Conservation (phyloP, 371 early-diverging fungal genomes). For the Mortierella sp. region DNA sequence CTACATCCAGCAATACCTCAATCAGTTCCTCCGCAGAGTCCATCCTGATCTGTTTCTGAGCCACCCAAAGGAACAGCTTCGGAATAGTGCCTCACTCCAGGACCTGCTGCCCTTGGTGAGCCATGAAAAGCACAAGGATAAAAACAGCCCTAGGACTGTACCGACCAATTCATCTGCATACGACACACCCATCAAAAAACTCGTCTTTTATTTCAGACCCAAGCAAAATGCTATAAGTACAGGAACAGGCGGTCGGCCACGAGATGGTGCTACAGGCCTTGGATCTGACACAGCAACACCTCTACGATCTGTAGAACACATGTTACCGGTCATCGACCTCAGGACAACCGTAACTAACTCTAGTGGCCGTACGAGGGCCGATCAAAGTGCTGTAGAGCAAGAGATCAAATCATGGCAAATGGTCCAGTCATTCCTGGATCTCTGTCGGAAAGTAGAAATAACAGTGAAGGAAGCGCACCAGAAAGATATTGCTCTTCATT, state of each 20-base stretch:
- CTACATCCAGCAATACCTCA: conserved; percentile 46
- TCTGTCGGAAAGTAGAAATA: conserved; percentile 48
- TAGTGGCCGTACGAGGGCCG: background rate
- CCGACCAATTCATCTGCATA: background rate
- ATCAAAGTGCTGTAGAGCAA: conserved; percentile 19
- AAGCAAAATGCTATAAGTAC: conserved; percentile 7
- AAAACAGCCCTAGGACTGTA: background rate
- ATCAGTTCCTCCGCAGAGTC: conserved; percentile 37
- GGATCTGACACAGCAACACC: background rate
- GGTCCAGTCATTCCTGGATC: conserved; percentile 49
- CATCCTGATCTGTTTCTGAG: conserved; percentile 53
- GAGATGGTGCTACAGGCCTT: no score
- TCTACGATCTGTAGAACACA: conserved; percentile 22
- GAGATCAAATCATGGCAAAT: conserved; percentile 49
- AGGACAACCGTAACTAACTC: background rate
- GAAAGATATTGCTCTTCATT: conserved; percentile 16
- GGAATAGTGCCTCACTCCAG: conserved; percentile 45
- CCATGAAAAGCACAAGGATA: conserved; percentile 9
- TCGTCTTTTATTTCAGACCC: conserved; percentile 31
- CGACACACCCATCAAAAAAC: conserved; percentile 6
- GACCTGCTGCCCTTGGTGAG: conserved; percentile 35
- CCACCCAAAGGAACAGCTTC: conserved; percentile 49
- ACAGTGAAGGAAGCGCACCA: conserved; percentile 29
- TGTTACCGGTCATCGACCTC: conserved; percentile 13
- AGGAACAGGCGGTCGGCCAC: no score